Percentiles rank a stretch among this genome's conserved stretches.
These are phyloP conservation scores for Takakia lepidozioides DNA, from an alignment of 225 moss, liverwort and hornwort genomes.

Conservation along the genomic window DNA sequence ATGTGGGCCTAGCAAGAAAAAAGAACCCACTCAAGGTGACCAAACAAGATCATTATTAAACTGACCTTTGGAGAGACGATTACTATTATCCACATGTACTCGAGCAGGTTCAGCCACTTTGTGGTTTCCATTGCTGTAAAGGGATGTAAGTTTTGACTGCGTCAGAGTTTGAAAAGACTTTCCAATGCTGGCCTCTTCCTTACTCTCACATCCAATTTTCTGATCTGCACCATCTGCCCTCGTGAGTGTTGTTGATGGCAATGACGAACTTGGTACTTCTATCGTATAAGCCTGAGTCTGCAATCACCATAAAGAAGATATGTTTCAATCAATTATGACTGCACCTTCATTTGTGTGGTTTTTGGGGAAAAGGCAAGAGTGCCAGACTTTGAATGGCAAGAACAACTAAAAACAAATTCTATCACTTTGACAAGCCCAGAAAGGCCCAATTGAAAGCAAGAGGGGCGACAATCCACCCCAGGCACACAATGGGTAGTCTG, in stretches of 20 bases:
- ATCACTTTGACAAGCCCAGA: too few relatives aligned
- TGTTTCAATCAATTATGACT: background rate
- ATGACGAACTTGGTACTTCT: constrained; percentile 24
- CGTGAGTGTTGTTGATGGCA: constrained; percentile 17
- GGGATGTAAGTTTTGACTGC: constrained; percentile 64
- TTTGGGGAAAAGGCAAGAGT: too few relatives aligned
- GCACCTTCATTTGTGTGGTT: background rate
- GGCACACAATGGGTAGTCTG: too few relatives aligned
- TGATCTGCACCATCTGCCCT: constrained; percentile 18
- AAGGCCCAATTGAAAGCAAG: background rate
- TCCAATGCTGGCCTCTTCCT: constrained; percentile 23
- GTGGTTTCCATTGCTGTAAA: constrained; percentile 37
- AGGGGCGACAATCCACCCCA: too few relatives aligned
- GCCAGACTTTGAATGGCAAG: too few relatives aligned
- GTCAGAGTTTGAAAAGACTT: constrained; percentile 27
- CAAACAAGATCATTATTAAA: too few relatives aligned
- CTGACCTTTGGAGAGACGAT: too few relatives aligned
- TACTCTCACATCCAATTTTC: constrained; percentile 15
- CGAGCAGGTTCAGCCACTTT: constrained; percentile 24
- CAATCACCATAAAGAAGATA: background rate
- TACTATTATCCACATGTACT: too few relatives aligned
- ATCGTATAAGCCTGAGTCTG: constrained; percentile 51
- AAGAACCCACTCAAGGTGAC: background rate
- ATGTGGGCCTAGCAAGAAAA: background rate
- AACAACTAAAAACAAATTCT: too few relatives aligned